These are phyloP conservation scores for Clarkia xantiana DNA, from an alignment of 345 rosid species.

Conservation along the genomic window DNA sequence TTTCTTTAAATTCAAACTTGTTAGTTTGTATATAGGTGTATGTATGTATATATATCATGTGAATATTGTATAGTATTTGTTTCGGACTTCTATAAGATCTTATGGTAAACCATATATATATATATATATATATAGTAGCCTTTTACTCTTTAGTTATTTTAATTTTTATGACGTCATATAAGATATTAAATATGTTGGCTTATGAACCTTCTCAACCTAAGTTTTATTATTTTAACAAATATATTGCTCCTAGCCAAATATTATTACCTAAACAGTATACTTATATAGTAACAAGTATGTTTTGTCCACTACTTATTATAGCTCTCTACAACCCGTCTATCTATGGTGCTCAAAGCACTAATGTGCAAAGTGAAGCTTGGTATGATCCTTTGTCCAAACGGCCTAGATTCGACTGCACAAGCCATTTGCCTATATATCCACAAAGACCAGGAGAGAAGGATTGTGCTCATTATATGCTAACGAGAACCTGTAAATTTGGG, in stretches of 20 bases:
- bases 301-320: conserved; percentile 63
- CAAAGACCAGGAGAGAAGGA: conserved; percentile 98
- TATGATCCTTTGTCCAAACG: conserved; percentile 78
- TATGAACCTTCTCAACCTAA: no score
- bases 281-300: conserved; percentile 34
- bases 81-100: no score
- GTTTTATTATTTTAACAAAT: conserved; percentile 1
- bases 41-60: no score
- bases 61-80: no score
- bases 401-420: conserved; percentile 71
- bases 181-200: no score
- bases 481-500: conserved; percentile 98
- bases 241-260: conserved; percentile 4
- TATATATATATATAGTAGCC: no score
- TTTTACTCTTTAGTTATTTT: no score
- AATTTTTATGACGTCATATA: no score
- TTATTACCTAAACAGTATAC: conserved; percentile 9
- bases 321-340: conserved; percentile 80
- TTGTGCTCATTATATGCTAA: conserved; percentile 98
- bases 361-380: conserved; percentile 97
- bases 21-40: no score
- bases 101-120: no score
- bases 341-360: conserved; percentile 63
- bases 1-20: no score
- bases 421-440: conserved; percentile 77